These are phyloP conservation scores for Chenopodium suecicum DNA, from an alignment of 148 eudicot genomes.

Conservation along the genomic window DNA sequence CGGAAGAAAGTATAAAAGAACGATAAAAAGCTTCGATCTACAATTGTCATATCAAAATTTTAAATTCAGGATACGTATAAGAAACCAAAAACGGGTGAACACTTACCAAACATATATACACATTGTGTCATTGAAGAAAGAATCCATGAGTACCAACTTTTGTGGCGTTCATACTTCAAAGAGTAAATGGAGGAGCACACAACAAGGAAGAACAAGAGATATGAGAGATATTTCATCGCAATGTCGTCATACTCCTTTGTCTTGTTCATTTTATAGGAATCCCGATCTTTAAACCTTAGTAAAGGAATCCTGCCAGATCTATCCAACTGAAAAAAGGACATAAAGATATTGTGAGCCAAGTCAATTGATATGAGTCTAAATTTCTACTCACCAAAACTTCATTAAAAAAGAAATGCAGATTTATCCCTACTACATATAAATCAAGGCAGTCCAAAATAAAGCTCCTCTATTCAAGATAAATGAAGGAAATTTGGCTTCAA, in stretches of 20 bases:
- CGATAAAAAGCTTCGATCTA: not conserved
- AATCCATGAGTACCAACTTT: constrained; percentile 98
- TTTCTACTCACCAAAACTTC: not conserved
- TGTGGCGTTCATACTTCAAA: constrained; percentile 88
- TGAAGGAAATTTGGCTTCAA: not conserved
- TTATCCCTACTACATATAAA: not conserved
- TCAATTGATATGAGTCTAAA: not conserved
- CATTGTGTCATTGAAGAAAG: constrained; percentile 95
- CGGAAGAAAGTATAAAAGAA: not conserved
- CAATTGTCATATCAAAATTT: not conserved
- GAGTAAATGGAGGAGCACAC: constrained; percentile 83
- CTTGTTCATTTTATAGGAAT: constrained; percentile 85
- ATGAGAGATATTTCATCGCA: constrained; percentile 95
- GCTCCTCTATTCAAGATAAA: not conserved
- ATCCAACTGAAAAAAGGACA: constrained; percentile 59
- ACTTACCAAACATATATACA: constrained; percentile 97
- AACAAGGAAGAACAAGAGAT: constrained; percentile 78
- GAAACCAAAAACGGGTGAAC: constrained; percentile 1
- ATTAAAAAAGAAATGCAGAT: not conserved
- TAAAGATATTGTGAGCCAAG: not conserved
- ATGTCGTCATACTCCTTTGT: constrained; percentile 98
- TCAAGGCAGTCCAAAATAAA: not conserved
- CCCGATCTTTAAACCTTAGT: constrained; percentile 89
- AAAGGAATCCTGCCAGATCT: constrained; percentile 80
- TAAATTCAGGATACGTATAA: not conserved